These are phyloP conservation scores for Dionaea muscipula DNA, from an alignment of 179 eudicot species.

Conservation along the genomic window DNA sequence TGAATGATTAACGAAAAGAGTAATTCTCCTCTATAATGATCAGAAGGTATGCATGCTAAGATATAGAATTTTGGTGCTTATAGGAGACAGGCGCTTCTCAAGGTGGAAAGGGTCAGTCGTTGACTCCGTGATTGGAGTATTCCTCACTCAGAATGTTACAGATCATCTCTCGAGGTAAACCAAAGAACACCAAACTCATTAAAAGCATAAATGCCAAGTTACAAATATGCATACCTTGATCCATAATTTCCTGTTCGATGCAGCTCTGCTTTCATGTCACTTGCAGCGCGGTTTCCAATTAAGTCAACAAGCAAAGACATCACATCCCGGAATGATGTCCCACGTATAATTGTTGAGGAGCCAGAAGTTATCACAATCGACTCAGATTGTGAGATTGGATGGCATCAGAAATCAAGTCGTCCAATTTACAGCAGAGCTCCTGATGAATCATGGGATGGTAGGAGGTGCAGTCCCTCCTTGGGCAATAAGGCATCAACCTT, in stretches of 20 bases:
- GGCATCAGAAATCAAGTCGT: slow-evolving; percentile 6
- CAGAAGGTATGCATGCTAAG: neutral
- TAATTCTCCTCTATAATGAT: neutral
- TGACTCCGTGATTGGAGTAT: slow-evolving; percentile 16
- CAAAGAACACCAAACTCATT: neutral
- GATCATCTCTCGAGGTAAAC: slow-evolving; percentile 14
- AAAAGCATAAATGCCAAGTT: neutral
- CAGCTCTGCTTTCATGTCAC: slow-evolving; percentile 17
- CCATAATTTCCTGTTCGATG: neutral
- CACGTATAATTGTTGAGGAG: slow-evolving; percentile 18
- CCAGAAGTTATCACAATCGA: slow-evolving; percentile 22
- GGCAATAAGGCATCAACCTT: slow-evolving; percentile 1
- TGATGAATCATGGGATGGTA: slow-evolving; percentile 9
- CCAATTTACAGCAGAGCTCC: slow-evolving; percentile 11
- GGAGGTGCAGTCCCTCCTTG: slow-evolving; percentile 7
- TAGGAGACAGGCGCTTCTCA: slow-evolving; percentile 18
- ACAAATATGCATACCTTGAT: neutral
- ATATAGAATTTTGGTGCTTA: neutral
- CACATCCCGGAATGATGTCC: slow-evolving; percentile 8
- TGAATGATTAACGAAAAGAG: neutral
- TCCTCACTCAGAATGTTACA: slow-evolving; percentile 16
- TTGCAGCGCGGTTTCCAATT: slow-evolving; percentile 14
- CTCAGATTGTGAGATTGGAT: slow-evolving; percentile 14
- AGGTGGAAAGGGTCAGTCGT: slow-evolving; percentile 17
- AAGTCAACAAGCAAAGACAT: slow-evolving; percentile 3